A percentile compares a stretch with the other conserved stretches of the same genome.
These are phyloP conservation scores for Acanthamoeba triangularis DNA, from an alignment of 208 protist genomes.

Conservation along the genomic window DNA sequence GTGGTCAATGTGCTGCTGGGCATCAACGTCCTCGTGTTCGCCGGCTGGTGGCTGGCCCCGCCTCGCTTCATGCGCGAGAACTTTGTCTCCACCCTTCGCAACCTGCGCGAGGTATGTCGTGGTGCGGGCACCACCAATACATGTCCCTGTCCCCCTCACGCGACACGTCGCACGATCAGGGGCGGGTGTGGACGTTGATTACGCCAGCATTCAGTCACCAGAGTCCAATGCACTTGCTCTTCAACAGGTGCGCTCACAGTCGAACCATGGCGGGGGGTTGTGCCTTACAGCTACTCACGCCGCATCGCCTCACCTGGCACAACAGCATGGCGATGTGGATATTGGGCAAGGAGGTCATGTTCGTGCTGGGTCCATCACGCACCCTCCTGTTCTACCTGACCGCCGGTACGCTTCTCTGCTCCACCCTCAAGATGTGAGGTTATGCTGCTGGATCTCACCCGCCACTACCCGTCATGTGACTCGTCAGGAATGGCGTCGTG, in stretches of 20 bases:
- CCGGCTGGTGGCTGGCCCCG: neutral
- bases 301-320: neutral
- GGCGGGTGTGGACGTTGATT: slow-evolving; percentile 7
- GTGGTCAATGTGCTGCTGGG: neutral
- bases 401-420: neutral
- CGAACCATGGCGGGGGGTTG: neutral
- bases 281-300: neutral
- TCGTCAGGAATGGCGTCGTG: neutral
- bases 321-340: neutral
- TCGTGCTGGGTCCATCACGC: neutral
- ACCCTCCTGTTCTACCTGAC: slow-evolving; percentile 6
- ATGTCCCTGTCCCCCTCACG: neutral
- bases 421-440: neutral
- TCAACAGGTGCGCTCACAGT: slow-evolving; percentile 2
- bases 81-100: slow-evolving; percentile 8
- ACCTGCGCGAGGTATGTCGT: neutral
- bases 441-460: too few relatives aligned
- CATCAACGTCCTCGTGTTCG: neutral
- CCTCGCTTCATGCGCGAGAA: slow-evolving; percentile 31
- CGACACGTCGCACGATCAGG: neutral
- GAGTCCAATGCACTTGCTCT: neutral
- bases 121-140: neutral
- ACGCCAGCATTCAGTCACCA: slow-evolving; percentile 25
- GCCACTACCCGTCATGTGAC: too few relatives aligned
- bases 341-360: neutral